Evolutionary conservation across 2,329 filamentous ascomycete species (phyloP).

Genomic region (Dendrostoma leiphaemia): DNA sequence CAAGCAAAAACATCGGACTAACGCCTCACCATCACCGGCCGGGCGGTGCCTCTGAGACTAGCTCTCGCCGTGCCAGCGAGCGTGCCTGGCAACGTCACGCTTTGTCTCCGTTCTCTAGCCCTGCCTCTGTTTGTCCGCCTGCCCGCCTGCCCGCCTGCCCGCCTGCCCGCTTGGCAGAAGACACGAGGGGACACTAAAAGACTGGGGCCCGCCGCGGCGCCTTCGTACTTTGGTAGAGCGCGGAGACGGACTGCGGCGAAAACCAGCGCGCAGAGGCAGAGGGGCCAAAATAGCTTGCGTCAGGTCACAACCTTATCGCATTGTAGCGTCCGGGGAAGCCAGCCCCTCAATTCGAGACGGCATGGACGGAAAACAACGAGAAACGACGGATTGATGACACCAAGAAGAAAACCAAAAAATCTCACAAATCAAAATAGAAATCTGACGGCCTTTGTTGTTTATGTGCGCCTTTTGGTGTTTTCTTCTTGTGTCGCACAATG

Average conservation of each 20-base stretch:
- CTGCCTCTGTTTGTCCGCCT: not conserved
- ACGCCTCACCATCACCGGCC: constrained; percentile 15
- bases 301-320: not conserved
- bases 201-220: not conserved
- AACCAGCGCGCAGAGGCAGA: not conserved
- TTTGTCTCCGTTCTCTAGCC: too few species aligned
- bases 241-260: not conserved
- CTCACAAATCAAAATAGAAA: not conserved
- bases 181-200: too few species aligned
- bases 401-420: not conserved
- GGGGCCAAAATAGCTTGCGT: not conserved
- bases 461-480: not conserved
- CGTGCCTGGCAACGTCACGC: too few species aligned
- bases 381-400: not conserved
- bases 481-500: not conserved
- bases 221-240: not conserved
- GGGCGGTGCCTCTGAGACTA: not conserved
- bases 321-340: not conserved
- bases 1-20: constrained; percentile 9
- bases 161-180: too few species aligned
- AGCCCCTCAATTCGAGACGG: not conserved
- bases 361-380: not conserved
- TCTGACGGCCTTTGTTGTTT: not conserved
- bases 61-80: too few species aligned
- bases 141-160: too few species aligned